phyloP scores from a whole-genome alignment of 441 rosid genomes.

The Populus hybrid region DNA sequence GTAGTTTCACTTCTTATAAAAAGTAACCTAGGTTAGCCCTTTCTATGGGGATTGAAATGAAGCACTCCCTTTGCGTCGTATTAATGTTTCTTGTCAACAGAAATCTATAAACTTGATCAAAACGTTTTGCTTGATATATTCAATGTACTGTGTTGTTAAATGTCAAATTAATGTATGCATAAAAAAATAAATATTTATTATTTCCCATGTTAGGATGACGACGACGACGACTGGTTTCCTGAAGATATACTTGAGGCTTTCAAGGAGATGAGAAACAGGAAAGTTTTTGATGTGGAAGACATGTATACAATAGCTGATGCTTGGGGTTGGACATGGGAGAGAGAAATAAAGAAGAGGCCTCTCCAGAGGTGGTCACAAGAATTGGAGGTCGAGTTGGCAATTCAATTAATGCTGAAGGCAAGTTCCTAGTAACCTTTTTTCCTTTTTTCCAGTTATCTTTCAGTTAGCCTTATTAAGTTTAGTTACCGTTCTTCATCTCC shows the following conservation, averaged over 20 bases:
- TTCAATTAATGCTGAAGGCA: conserved; percentile 76
- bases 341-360: conserved; percentile 60
- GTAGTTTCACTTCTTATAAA: no score
- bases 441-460: not conserved
- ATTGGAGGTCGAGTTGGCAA: conserved; percentile 92
- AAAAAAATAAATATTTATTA: not conserved
- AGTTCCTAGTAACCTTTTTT: conserved; percentile 18
- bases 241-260: conserved; percentile 76
- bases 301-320: conserved; percentile 97
- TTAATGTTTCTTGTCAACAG: no score
- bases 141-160: not conserved
- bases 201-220: conserved; percentile 60
- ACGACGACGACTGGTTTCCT: conserved; percentile 93
- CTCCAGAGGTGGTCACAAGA: conserved; percentile 95
- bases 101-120: no score
- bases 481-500: no score
- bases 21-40: no score
- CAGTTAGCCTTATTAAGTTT: not conserved
- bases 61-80: no score
- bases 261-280: conserved; percentile 80
- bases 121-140: no score
- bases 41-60: no score
- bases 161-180: not conserved
- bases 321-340: conserved; percentile 99
- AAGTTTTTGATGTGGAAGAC: conserved; percentile 71